Base-by-base conservation (phyloP, 2,329 filamentous ascomycete species). In the Zasmidium cellare region DNA sequence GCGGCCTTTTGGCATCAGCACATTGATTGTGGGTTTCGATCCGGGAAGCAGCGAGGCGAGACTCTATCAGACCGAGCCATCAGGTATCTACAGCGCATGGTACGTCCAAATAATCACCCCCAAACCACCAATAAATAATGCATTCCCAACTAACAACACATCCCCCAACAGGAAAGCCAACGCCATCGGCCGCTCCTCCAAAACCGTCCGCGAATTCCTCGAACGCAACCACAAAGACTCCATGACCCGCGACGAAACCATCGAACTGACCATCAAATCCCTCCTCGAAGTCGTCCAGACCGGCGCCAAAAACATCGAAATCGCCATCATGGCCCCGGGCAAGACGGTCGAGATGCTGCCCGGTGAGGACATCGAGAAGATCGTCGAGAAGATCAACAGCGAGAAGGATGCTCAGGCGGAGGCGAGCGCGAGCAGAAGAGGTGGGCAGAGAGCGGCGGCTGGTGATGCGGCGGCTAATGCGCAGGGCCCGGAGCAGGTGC, bases 251-350 rank as follows among this genome's bases (percentile, higher is more conserved):
- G 92, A 97, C 79, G 88, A 91, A 69, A 97, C 96, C 45, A 96
- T 99, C 75, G 92, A 96, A 74, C 83, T 99, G 69, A 94, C 94
- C 7, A 96, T 99, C 82, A 99, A 99, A 83, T 99, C 94, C 41
- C 84, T 99, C 65, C 82, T 99, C 60, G 94, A 99, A 77, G 94
- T 99, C 54, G 94, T 99, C 62, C 94, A 99, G 79, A 99, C 94
- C 2, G 94, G 94, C 63, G 94, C 94, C 53, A 99, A 99, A 87
- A 99, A 99, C 79, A 99, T 99, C 71, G 94, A 99, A 80, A 97
- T 99, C 72, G 94, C 96, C 58, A 88, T 99, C 73, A 97, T 97
- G 92, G 90, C 91, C 7, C 92, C 94, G 6, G 92, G 91, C 53
- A 92, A 96, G 82, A 77, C 84, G 16, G 86, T 99, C 63, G 92